A percentile compares a stretch with the other conserved stretches of the same genome.
Evolutionary conservation across 2,329 filamentous ascomycete genomes (phyloP).

Genomic region (Neobulgaria alba): DNA sequence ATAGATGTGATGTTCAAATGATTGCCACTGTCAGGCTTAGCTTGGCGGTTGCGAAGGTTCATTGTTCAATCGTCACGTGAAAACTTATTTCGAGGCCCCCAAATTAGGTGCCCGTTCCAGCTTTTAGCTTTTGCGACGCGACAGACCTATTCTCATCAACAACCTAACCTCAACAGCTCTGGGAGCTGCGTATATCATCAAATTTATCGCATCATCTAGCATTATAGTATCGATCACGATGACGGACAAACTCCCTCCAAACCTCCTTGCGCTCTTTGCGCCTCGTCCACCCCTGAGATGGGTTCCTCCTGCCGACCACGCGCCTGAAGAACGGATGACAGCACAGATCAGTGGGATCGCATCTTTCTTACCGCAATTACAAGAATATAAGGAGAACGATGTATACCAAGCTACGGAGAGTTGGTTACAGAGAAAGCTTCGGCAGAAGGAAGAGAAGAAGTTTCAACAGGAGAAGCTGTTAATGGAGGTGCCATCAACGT

Average conservation of each 20-base stretch:
- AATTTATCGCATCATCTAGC: neutral
- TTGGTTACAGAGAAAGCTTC: constrained; percentile 82
- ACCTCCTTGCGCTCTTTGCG: constrained; percentile 72
- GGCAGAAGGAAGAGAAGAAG: constrained; percentile 74
- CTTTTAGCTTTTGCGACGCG: neutral
- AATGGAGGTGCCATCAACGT: constrained; percentile 24
- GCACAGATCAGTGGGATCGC: constrained; percentile 65
- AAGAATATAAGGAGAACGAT: constrained; percentile 71
- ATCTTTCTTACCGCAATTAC: constrained; percentile 62
- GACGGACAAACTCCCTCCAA: constrained; percentile 5
- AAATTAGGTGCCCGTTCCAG: neutral
- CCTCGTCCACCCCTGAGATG: constrained; percentile 85
- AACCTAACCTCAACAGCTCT: neutral
- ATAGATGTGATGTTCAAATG: neutral
- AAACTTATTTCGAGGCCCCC: too few species aligned
- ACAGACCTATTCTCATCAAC: neutral
- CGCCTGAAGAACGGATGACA: constrained; percentile 74
- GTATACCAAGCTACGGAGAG: constrained; percentile 79
- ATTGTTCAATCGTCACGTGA: neutral
- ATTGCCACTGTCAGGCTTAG: neutral
- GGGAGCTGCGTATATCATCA: neutral
- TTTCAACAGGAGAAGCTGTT: constrained; percentile 48
- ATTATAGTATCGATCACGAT: neutral
- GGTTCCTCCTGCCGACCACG: constrained; percentile 65
- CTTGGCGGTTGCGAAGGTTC: neutral